Evolutionary conservation across 768 basidiomycete species (phyloP).

Genomic region (Daedaleopsis nitida): DNA sequence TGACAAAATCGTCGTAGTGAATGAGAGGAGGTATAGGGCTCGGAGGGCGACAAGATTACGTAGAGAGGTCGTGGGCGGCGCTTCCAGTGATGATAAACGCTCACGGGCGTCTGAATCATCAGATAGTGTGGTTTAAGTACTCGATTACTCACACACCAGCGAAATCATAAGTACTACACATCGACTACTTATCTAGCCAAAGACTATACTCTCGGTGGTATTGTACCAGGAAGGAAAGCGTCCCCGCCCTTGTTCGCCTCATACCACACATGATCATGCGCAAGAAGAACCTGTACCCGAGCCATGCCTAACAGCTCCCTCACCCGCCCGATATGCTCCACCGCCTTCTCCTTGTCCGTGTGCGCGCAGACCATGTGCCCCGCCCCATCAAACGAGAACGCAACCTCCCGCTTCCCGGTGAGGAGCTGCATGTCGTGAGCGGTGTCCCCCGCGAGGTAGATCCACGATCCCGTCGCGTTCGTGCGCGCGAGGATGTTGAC

Average conservation of each 20-base stretch:
- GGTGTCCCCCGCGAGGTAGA: constrained; percentile 56
- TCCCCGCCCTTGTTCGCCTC: constrained; percentile 41
- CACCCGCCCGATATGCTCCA: constrained; percentile 44
- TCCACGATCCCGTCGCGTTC: constrained; percentile 53
- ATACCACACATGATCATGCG: constrained; percentile 58
- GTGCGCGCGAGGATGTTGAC: constrained; percentile 57
- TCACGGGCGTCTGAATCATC: no score
- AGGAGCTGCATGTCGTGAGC: constrained; percentile 57
- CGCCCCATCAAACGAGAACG: constrained; percentile 21
- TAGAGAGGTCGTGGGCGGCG: no score
- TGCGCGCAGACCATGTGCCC: constrained; percentile 44
- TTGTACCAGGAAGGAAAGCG: constrained; percentile 37
- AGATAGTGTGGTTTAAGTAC: no score
- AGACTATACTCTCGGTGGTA: constrained; percentile 5
- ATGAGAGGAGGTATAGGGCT: no score
- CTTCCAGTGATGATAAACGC: no score
- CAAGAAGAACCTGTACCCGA: constrained; percentile 48
- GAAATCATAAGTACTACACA: no score
- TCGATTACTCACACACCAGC: no score
- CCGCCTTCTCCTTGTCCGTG: constrained; percentile 42
- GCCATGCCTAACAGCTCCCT: constrained; percentile 39
- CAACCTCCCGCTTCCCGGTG: constrained; percentile 45
- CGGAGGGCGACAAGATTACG: no score
- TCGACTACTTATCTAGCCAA: no score
- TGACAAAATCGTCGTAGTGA: no score